These are phyloP conservation scores for Calonectria pteridis DNA, from an alignment of 2,329 filamentous ascomycete genomes.

Conservation along the genomic window DNA sequence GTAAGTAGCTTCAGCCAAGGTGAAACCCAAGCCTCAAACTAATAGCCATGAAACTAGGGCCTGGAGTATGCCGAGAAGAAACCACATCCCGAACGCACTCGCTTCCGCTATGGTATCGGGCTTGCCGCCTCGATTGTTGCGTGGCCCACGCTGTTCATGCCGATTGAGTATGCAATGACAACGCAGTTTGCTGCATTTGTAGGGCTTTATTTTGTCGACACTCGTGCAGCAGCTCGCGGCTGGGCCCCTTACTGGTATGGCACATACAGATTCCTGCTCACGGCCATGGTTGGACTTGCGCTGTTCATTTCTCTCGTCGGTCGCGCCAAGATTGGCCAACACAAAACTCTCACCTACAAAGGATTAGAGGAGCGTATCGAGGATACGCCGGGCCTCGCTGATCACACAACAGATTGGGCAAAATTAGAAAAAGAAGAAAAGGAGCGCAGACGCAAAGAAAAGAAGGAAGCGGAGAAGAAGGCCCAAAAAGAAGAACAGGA, in stretches of 20 bases:
- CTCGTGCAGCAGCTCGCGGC: conserved; percentile 77
- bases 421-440: conserved; percentile 59
- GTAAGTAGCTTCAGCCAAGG: conserved; percentile 49
- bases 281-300: conserved; percentile 86
- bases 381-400: conserved; percentile 47
- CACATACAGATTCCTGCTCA: conserved; percentile 92
- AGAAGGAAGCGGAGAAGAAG: conserved; percentile 55
- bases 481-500: conserved; percentile 51
- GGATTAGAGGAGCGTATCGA: conserved; percentile 55
- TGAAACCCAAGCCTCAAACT: background rate
- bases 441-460: conserved; percentile 51
- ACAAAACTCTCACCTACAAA: conserved; percentile 44
- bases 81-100: conserved; percentile 72
- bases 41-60: conserved; percentile 58
- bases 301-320: conserved; percentile 87
- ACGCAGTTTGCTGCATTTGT: conserved; percentile 88
- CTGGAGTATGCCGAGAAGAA: conserved; percentile 83
- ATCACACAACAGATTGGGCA: conserved; percentile 59
- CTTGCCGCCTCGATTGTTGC: conserved; percentile 83
- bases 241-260: conserved; percentile 90
- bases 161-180: conserved; percentile 86
- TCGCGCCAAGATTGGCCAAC: conserved; percentile 76
- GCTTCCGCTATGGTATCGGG: conserved; percentile 86
- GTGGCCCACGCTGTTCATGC: conserved; percentile 90
- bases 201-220: conserved; percentile 87